These are phyloP conservation scores for Ochetophila trinervis DNA, from an alignment of 306 rosid species.

Conservation along the genomic window DNA sequence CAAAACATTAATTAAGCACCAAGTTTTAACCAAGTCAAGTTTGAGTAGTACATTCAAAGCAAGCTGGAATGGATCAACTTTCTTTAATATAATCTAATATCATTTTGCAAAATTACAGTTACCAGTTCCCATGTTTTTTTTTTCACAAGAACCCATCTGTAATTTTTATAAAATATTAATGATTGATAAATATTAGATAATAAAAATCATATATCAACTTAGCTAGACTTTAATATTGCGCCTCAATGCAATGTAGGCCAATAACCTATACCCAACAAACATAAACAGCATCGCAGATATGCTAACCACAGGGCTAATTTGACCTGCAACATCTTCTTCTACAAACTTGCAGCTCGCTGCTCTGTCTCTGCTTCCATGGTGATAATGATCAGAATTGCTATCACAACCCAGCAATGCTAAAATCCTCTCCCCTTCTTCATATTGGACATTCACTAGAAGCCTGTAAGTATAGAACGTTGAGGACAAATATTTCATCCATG, in stretches of 20 bases:
- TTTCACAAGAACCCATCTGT: too few relatives aligned
- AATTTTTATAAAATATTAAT: too few relatives aligned
- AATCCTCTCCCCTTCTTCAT: constrained; percentile 60
- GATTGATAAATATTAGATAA: too few relatives aligned
- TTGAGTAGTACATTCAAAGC: too few relatives aligned
- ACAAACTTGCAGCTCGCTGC: constrained; percentile 55
- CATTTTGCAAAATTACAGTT: too few relatives aligned
- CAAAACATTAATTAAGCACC: too few relatives aligned
- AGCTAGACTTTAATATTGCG: constrained; percentile 30
- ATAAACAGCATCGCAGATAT: constrained; percentile 54
- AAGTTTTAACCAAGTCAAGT: too few relatives aligned
- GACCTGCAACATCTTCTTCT: constrained; percentile 77
- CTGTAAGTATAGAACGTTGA: constrained; percentile 69
- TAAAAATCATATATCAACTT: too few relatives aligned
- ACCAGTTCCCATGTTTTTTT: too few relatives aligned
- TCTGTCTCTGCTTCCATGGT: constrained; percentile 12
- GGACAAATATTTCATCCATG: constrained; percentile 80
- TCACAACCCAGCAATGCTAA: constrained; percentile 55
- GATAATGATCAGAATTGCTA: not conserved
- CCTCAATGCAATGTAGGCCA: constrained; percentile 78
- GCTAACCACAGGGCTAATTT: constrained; percentile 55
- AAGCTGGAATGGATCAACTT: too few relatives aligned
- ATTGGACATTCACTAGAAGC: constrained; percentile 63
- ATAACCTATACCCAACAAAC: constrained; percentile 75
- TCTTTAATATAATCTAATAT: too few relatives aligned